Conservation (phyloP, 2,329 filamentous ascomycete species). For the Sporothrix variecibatus region DNA sequence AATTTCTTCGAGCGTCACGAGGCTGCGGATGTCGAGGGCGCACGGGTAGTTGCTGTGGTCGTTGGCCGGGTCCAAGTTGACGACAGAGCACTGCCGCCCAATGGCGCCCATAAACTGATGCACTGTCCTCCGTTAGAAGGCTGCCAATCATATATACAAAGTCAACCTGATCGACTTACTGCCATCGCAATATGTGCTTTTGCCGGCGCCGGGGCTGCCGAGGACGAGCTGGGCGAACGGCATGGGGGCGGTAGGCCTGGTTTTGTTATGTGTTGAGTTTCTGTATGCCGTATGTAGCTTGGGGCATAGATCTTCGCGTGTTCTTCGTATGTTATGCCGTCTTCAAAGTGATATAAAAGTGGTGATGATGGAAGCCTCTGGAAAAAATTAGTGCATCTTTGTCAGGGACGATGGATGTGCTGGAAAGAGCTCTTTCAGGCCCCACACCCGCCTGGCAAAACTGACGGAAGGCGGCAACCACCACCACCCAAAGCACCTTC, state of each 20-base stretch:
- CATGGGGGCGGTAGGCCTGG: constrained; percentile 42
- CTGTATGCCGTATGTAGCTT: not conserved
- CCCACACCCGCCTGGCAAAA: constrained; percentile 1
- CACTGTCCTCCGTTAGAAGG: constrained; percentile 49
- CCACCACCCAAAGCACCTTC: not conserved
- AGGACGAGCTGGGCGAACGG: constrained; percentile 77
- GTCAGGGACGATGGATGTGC: constrained; percentile 4
- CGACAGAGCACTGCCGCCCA: constrained; percentile 88
- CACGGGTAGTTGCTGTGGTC: constrained; percentile 86
- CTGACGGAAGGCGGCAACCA: not conserved
- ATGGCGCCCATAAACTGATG: constrained; percentile 97
- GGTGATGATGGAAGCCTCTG: not conserved
- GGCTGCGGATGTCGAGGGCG: constrained; percentile 84
- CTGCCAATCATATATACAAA: not conserved
- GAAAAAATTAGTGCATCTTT: constrained; percentile 12
- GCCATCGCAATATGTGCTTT: constrained; percentile 98
- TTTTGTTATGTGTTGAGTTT: too few species aligned
- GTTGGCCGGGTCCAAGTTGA: constrained; percentile 97
- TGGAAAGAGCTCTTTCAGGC: constrained; percentile 10
- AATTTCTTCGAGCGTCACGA: constrained; percentile 90
- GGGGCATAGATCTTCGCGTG: not conserved
- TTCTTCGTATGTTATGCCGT: not conserved
- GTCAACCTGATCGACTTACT: constrained; percentile 49
- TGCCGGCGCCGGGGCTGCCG: constrained; percentile 92
- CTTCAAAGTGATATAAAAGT: not conserved